These are phyloP conservation scores for Populus nigra DNA, from an alignment of 345 rosid species.

Conservation along the genomic window DNA sequence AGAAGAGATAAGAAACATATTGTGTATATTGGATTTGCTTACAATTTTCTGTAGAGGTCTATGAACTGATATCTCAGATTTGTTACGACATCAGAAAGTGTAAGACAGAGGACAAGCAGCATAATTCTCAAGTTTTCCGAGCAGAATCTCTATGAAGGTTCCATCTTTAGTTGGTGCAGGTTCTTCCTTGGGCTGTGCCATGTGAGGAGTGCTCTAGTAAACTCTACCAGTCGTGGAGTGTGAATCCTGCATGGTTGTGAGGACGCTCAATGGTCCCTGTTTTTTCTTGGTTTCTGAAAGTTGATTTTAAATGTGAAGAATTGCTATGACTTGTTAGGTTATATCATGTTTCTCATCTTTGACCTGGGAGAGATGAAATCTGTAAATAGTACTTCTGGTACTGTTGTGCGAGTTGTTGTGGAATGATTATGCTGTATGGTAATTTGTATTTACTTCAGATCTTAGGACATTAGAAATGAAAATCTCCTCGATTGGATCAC, in stretches of 20 bases:
- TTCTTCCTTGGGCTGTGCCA: too few species aligned
- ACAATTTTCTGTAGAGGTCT: slow-evolving; percentile 48
- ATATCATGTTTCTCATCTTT: background rate
- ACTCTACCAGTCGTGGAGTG: background rate
- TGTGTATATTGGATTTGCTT: slow-evolving; percentile 12
- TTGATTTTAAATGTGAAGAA: background rate
- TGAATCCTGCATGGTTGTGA: background rate
- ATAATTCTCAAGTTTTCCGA: background rate
- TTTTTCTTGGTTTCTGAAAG: background rate
- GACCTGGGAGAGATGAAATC: background rate
- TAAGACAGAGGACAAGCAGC: background rate
- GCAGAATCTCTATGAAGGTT: background rate
- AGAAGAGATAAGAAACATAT: slow-evolving; percentile 9
- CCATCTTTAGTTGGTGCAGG: background rate
- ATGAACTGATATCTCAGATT: background rate
- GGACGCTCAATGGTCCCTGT: background rate
- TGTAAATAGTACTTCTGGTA: background rate
- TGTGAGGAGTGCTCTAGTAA: background rate
- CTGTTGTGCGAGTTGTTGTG: background rate
- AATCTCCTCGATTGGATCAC: slow-evolving; percentile 59
- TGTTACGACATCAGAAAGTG: background rate
- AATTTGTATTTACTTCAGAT: background rate
- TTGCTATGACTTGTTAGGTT: slow-evolving; percentile 1
- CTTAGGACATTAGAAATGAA: slow-evolving; percentile 51
- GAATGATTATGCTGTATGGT: background rate